Percentiles rank a stretch among this genome's conserved stretches.
Evolutionary conservation across 2,329 filamentous ascomycete genomes (phyloP).

Genomic region (Fusarium sp.): DNA sequence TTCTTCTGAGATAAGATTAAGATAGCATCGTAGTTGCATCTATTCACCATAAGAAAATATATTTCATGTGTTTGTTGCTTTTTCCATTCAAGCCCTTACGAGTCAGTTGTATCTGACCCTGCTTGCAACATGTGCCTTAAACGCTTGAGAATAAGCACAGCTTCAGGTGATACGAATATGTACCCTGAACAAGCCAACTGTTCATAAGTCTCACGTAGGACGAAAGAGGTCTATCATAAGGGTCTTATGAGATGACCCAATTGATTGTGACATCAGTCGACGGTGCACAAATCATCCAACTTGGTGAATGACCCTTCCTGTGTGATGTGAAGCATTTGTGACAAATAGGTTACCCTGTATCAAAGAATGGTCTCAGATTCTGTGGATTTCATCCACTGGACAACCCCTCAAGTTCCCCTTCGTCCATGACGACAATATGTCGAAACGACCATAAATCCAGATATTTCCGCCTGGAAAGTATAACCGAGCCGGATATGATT

Average conservation of each 20-base stretch:
- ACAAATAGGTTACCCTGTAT: conserved; percentile 8
- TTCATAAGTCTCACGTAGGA: background rate
- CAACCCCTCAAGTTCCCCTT: background rate
- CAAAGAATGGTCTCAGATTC: background rate
- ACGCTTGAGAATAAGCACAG: background rate
- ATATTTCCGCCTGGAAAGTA: background rate
- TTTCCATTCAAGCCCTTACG: background rate
- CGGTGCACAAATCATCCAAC: background rate
- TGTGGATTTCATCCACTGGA: background rate
- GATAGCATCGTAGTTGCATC: no score
- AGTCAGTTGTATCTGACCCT: background rate
- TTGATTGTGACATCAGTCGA: background rate
- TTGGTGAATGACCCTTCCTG: background rate
- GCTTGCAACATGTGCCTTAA: background rate
- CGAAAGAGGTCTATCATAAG: background rate
- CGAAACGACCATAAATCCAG: background rate
- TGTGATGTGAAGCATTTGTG: background rate
- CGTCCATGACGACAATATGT: conserved; percentile 17
- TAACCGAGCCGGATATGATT: conserved; percentile 12
- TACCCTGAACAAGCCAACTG: background rate
- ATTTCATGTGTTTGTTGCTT: background rate
- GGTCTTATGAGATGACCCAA: background rate
- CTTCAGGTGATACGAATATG: background rate
- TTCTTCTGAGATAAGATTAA: background rate
- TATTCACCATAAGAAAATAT: background rate